Evolutionary conservation across 225 moss, liverwort and hornwort species (phyloP), one percentile per base, ranked within the genome.

Genomic region (Asterella californica): DNA sequence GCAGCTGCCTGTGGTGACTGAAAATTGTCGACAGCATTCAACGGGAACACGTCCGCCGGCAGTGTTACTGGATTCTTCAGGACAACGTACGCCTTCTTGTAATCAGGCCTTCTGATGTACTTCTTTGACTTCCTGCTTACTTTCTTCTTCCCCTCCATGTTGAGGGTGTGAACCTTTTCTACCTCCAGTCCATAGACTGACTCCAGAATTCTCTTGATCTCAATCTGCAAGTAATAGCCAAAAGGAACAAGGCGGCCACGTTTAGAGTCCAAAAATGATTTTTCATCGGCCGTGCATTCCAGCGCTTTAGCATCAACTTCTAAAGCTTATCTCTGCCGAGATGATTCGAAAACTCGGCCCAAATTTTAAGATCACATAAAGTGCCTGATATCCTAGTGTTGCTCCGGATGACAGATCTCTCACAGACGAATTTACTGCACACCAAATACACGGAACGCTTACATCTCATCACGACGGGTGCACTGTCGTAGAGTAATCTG

Each of bases 121-220:
- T 80, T 81, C 84, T 81, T 67, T 27, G 71, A 89, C 77, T 90
- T 92, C 80, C 90, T 85, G 24, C 88, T 86, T 4, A 90, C 86
- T 80, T 99, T 99, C 89, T 95, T 95, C 89, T 99, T 95, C n/a
- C 99, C 99, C 86, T 99, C 99, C 99, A 99, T 99, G 84, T 99
- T 99, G 55, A 99, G 93, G 15, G 99, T 99, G 68, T 95, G 90
- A 79, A 99, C 99, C 88, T 92, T 99, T 79, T 88, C 88, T 45
- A 99, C 99, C 86, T 93, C 91, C 84, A 99, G 82, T n/a, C 99
- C 99, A 82, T 99, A 99, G 14, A 99, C 77, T 47, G 87, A 82
- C 86, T 99, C 95, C 82, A 99, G 81, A 70, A 99, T 85, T 78
- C 93, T 90, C 88, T 90, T 95, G 49, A 99, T 99, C 82, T 99